Conservation (phyloP, 139 green algal species). For the Auxenochlorella pyrenoidosa region DNA sequence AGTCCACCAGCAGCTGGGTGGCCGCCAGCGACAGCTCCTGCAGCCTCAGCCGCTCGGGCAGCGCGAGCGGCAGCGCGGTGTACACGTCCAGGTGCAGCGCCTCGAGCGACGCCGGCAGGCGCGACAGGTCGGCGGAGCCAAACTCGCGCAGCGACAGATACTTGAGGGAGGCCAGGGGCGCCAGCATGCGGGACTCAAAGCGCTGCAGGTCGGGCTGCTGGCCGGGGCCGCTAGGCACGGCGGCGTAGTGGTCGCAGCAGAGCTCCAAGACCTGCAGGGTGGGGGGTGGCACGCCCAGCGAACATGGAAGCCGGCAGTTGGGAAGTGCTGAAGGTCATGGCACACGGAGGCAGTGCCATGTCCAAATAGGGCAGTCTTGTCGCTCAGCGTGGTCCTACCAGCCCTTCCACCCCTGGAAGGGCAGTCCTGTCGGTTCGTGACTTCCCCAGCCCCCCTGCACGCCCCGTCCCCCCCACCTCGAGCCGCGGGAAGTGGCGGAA, state of each 20-base stretch:
- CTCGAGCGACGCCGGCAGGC: constrained; percentile 9
- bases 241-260: not conserved
- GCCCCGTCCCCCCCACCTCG: not conserved
- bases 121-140: constrained; percentile 14
- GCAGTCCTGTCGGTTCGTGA: too few relatives aligned
- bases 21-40: not conserved
- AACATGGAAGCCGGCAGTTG: too few relatives aligned
- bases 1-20: constrained; percentile 15
- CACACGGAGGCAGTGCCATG: too few relatives aligned
- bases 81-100: not conserved
- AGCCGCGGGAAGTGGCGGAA: not conserved
- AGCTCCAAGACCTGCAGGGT: constrained; percentile 10
- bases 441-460: too few relatives aligned
- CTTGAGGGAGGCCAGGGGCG: constrained; percentile 2
- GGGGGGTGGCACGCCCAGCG: too few relatives aligned
- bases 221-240: not conserved
- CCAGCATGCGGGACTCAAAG: constrained; percentile 21
- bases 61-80: not conserved
- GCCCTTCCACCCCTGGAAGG: too few relatives aligned
- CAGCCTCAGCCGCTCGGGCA: not conserved
- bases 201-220: not conserved
- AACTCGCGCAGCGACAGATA: constrained; percentile 22
- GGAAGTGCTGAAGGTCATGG: too few relatives aligned
- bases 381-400: too few relatives aligned
- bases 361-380: too few relatives aligned